Conservation (phyloP, 2,329 filamentous ascomycete genomes). For the Lachnellula suecica region DNA sequence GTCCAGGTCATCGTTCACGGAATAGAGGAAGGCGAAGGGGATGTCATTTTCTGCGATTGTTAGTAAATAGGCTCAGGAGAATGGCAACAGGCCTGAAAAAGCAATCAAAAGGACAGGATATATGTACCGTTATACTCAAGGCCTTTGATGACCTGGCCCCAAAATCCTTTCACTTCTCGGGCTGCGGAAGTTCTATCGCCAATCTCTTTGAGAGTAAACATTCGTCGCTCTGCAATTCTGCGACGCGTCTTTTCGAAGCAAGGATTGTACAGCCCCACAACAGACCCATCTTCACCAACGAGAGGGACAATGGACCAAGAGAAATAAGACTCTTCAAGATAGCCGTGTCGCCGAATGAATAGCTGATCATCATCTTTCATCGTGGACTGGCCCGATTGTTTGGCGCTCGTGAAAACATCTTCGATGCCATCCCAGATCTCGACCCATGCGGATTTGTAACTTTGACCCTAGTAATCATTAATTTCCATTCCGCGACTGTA, state of each 20-base stretch:
- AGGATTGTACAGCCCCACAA: conserved; percentile 77
- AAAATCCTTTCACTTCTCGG: conserved; percentile 72
- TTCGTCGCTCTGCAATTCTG: conserved; percentile 75
- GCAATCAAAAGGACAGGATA: neutral
- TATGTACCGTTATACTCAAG: conserved; percentile 62
- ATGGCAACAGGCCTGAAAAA: neutral
- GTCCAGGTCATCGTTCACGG: conserved; percentile 67
- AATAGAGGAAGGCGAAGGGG: conserved; percentile 77
- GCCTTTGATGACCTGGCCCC: conserved; percentile 67
- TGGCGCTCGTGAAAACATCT: conserved; percentile 66
- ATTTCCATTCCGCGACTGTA: too few species aligned
- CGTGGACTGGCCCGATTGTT: conserved; percentile 70
- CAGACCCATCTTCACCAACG: conserved; percentile 70
- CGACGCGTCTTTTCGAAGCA: conserved; percentile 78
- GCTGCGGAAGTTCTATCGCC: conserved; percentile 73
- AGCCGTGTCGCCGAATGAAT: conserved; percentile 68
- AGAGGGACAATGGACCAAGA: conserved; percentile 81
- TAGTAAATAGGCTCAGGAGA: neutral
- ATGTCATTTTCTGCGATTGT: conserved; percentile 57
- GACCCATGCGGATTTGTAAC: conserved; percentile 64
- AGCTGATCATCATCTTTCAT: conserved; percentile 83
- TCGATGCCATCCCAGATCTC: conserved; percentile 75
- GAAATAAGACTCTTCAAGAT: conserved; percentile 78
- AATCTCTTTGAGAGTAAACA: conserved; percentile 76
- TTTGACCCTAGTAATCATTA: conserved; percentile 48